Conservation (phyloP, 2,329 filamentous ascomycete genomes). For the Hirsutella rhossiliensis region DNA sequence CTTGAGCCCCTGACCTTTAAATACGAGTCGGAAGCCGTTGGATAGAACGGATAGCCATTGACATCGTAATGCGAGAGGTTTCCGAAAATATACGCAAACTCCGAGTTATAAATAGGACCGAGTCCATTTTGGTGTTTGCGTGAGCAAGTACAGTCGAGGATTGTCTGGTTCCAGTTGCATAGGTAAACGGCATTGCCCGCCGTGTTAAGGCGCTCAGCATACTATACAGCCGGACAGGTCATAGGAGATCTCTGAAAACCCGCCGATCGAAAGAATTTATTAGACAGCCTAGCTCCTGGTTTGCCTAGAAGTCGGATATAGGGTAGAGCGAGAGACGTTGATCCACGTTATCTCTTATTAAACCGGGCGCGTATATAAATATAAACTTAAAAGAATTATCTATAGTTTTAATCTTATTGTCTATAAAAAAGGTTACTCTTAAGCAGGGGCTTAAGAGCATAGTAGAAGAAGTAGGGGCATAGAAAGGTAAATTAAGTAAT, state of each 20-base stretch:
- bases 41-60: constrained; percentile 20
- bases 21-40: constrained; percentile 24
- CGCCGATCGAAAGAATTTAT: constrained; percentile 38
- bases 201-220: constrained; percentile 24
- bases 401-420: constrained; percentile 23
- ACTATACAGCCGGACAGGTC: constrained; percentile 32
- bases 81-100: constrained; percentile 40
- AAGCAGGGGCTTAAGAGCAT: too few relatives aligned
- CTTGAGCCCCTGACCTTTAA: constrained; percentile 27
- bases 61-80: constrained; percentile 31
- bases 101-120: constrained; percentile 37
- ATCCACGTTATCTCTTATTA: constrained; percentile 21
- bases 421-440: constrained; percentile 30
- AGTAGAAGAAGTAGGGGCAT: too few relatives aligned
- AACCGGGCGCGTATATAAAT: constrained; percentile 21
- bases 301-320: constrained; percentile 26
- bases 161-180: constrained; percentile 41
- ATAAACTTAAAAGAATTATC: constrained; percentile 28
- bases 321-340: constrained; percentile 38
- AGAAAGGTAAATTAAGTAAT: too few relatives aligned
- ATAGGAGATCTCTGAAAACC: constrained; percentile 40
- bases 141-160: constrained; percentile 31
- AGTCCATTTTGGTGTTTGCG: constrained; percentile 21
- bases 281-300: constrained; percentile 23
- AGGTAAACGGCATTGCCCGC: constrained; percentile 30